Evolutionary conservation across 2,329 filamentous ascomycete genomes (phyloP), one percentile per base, ranked within the genome.

Genomic region (Epichloe elymi): DNA sequence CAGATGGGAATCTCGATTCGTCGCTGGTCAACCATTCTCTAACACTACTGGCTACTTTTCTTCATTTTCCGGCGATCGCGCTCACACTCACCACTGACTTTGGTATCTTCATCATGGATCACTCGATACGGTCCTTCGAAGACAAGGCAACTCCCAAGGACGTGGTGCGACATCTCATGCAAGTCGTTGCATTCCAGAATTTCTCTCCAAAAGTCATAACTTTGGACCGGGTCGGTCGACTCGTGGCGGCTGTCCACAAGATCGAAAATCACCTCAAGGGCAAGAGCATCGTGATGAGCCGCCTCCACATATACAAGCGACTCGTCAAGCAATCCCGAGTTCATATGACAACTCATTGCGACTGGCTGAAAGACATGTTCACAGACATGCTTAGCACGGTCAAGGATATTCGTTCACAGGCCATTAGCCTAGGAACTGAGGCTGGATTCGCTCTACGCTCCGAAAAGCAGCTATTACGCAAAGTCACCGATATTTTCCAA

Each of bases 331-430:
- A 94, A 66, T 79, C 82, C 4, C 83, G 78, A 48, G 67, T 73
- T 17, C 71, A 80, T 20, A 95, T 98, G 83, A 68, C 82, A 15
- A 69, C 75, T 23, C 81, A 88, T 51, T 73, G 78, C 3, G 76
- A 87, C 53, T 98, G 93, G 91, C 73, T 96, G 46, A 76, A 85
- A 48, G 85, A 94, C 63, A 71, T 95, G 19, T 82, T 97, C 56
- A 81, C 81, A 19, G 88, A 88, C 47, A 83, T 96, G 74, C 74
- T 95, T 39, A 89, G 88, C 65, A 80, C 72, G 35, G 71, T 89
- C 46, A 85, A 83, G 59, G 88, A 95, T 40, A 85, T 91, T 44
- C 79, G 88, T 45, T 72, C 73, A 5, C 79, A 83, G 42, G 89
- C 90, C 2, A 83, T 97, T 47, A 73, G 78, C 26, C 74, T 93